Base-by-base conservation (phyloP, 1,284 basidiomycete species). In the Irpex sp. region DNA sequence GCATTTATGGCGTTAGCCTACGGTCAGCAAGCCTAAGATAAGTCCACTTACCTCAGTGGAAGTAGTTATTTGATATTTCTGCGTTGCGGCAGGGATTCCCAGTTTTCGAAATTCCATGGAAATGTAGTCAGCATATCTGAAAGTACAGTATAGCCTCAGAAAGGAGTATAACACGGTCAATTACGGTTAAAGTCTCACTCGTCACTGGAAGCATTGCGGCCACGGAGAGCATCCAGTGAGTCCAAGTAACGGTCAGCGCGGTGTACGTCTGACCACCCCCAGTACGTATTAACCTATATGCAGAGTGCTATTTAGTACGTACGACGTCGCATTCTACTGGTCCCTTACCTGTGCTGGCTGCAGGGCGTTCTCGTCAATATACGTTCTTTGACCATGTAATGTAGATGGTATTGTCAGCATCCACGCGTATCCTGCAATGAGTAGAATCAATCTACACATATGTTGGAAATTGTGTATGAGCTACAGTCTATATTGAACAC, bases 341-440 rank as follows among this genome's bases (percentile, higher is more conserved):
- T 11, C 9, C 69, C 77, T 61, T 68, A 94, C 94, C 79, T 96
- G 93, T 2, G 85, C 89, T 4, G 96, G 95, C 71, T 94, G 92
- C 31, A 98, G 78, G 0, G 96, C 96, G 75, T 98, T 96, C 78
- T 98, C 96, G 73, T 96, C 94, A 56, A 96, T 90, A 73, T 93
- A 96, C 15, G 88, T 91, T 4, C 77, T 74, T 69, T 88, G 82
- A 15, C 88, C 89, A 3, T 96, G 79, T 1, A 77, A 74, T 15
- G 85, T 80, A 13, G 83, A 80, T 4, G 94, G 94, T 59, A 96
- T 81, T 8, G 83, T 75, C 4, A 88, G 66, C 73, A 96, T 82
- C 93, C 94, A 96, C 26, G 84, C 61, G 73, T 91, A 86, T 13
- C 93, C 93, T 11, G 80, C 73, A 31, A 81, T 61, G 51, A 92